A percentile compares a stretch with the other conserved stretches of the same genome.
These are phyloP conservation scores for Talaromyces sp. DNA, from an alignment of 2,329 filamentous ascomycete species.

Conservation along the genomic window DNA sequence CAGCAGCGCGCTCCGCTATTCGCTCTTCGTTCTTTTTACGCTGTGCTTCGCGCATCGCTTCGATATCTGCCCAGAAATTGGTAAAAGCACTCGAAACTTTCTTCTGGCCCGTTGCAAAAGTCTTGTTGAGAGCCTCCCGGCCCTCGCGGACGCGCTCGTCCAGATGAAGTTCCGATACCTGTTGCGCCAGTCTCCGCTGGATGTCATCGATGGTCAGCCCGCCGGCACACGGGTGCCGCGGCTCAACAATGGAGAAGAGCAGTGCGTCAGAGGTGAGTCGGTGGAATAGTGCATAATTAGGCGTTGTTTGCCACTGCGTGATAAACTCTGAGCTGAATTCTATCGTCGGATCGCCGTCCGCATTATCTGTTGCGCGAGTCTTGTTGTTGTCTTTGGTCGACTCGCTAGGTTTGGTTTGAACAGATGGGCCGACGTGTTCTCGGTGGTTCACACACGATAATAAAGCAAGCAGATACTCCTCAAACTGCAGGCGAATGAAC, in stretches of 20 bases:
- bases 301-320: constrained; percentile 78
- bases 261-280: constrained; percentile 69
- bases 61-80: constrained; percentile 85
- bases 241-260: constrained; percentile 90
- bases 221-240: constrained; percentile 86
- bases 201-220: constrained; percentile 92
- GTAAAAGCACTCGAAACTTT: constrained; percentile 85
- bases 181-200: constrained; percentile 80
- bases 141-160: constrained; percentile 84
- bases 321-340: constrained; percentile 86
- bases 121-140: constrained; percentile 78
- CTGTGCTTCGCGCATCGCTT: constrained; percentile 70
- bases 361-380: constrained; percentile 49
- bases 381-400: constrained; percentile 36
- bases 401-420: constrained; percentile 33
- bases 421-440: constrained; percentile 67
- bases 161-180: constrained; percentile 88
- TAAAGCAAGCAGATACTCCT: constrained; percentile 88
- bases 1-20: constrained; percentile 20
- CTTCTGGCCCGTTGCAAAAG: constrained; percentile 79
- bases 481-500: constrained; percentile 94
- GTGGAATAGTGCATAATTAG: constrained; percentile 89
- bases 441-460: constrained; percentile 88
- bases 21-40: constrained; percentile 44
- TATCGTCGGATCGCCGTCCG: constrained; percentile 74